Evolutionary conservation across 768 basidiomycete genomes (phyloP).

Genomic region (Hemileccinum impolitum): DNA sequence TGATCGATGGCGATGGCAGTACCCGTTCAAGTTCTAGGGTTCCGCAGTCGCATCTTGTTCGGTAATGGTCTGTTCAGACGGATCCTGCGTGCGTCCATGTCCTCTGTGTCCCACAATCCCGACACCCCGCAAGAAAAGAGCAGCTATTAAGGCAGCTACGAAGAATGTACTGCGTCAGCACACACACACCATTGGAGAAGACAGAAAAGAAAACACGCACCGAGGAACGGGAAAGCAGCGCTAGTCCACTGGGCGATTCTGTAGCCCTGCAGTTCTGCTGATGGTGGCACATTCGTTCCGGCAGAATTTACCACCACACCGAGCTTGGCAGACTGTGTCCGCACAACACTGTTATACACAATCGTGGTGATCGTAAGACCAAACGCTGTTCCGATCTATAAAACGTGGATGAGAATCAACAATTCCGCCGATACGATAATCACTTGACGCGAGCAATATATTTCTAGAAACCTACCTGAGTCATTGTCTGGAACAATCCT

Average conservation of each 20-base stretch:
- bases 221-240: constrained; percentile 59
- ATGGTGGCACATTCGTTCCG: constrained; percentile 28
- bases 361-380: constrained; percentile 73
- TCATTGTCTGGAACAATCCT: constrained; percentile 77
- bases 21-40: constrained; percentile 2
- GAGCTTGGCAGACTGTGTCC: constrained; percentile 26
- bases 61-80: constrained; percentile 23
- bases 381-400: constrained; percentile 62
- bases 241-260: constrained; percentile 61
- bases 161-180: background rate
- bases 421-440: background rate
- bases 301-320: constrained; percentile 31
- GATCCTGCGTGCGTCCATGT: constrained; percentile 2
- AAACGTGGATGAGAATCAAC: background rate
- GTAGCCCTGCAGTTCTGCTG: constrained; percentile 51
- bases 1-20: background rate
- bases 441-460: background rate
- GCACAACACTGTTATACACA: constrained; percentile 57
- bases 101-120: constrained; percentile 37
- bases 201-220: constrained; percentile 28
- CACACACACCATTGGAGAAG: background rate
- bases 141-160: constrained; percentile 32
- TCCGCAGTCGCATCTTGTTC: constrained; percentile 1
- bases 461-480: constrained; percentile 43
- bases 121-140: constrained; percentile 37